Conservation (phyloP, 768 basidiomycete species). For the Dendrothele bispora region DNA sequence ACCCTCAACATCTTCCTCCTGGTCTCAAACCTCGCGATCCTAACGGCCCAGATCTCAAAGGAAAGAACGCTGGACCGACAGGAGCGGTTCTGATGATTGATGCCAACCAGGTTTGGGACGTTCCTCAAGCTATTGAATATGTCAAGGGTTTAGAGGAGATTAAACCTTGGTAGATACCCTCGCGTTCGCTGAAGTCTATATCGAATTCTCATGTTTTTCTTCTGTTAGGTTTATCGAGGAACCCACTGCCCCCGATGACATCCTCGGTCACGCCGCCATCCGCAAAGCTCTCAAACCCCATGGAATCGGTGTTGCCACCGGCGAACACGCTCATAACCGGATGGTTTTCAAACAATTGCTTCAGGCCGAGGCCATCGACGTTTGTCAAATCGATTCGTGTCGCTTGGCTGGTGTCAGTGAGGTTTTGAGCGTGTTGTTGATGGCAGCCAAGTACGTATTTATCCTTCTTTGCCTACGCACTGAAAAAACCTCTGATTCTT, state of each 20-base stretch:
- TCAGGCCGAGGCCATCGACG: slow-evolving; percentile 90
- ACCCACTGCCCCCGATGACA: slow-evolving; percentile 90
- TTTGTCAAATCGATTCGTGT: slow-evolving; percentile 94
- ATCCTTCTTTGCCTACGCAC: neutral
- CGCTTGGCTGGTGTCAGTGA: slow-evolving; percentile 92
- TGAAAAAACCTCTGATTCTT: neutral
- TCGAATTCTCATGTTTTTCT: neutral
- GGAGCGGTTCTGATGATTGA: slow-evolving; percentile 97
- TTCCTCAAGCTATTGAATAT: slow-evolving; percentile 89
- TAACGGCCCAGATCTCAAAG: slow-evolving; percentile 59
- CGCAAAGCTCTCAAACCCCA: slow-evolving; percentile 74
- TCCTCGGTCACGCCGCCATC: slow-evolving; percentile 80
- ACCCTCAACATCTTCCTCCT: slow-evolving; percentile 77
- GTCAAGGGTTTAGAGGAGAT: slow-evolving; percentile 75
- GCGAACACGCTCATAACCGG: slow-evolving; percentile 92
- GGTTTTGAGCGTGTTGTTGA: slow-evolving; percentile 84
- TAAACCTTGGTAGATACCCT: slow-evolving; percentile 72
- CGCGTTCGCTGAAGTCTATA: neutral
- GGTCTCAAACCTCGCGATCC: slow-evolving; percentile 60
- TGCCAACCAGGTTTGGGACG: slow-evolving; percentile 97
- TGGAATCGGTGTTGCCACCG: slow-evolving; percentile 90
- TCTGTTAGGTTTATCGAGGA: slow-evolving; percentile 84
- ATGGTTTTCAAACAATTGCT: slow-evolving; percentile 96
- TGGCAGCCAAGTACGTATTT: slow-evolving; percentile 75
- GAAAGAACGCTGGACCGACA: slow-evolving; percentile 93